Evolutionary conservation across 192 early-diverging fungal genomes (phyloP), one percentile per base, ranked within the genome.

Genomic region (Linnemannia elongata): DNA sequence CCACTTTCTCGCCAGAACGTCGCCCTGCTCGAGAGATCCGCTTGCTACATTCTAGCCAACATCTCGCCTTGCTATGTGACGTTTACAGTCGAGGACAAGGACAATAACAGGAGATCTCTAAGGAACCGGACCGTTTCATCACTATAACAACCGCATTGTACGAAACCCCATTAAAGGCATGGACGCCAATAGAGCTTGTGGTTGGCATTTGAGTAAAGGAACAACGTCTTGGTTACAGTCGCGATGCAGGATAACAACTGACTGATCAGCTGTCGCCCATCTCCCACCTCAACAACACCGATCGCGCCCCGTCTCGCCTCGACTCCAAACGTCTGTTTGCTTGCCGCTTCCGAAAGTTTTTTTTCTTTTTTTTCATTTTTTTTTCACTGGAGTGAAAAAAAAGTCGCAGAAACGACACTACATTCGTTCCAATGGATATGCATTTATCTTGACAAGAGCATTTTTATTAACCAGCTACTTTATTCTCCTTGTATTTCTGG

Each of bases 301-400:
- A 24, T 78, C 77, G 63, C 76, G 66, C 63, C 76, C 38, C 60
- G 66, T 44, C 66, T 49, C 60, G 42, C 30, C 76, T 22, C 57
- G 33, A 15, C 17, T 18, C 27, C 10, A 55, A 27, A 57, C 6
- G 42, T 8, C n/a, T 57, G n/a, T 66, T 63, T 76, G 55, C 12
- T 33, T 10, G 35, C 38, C 33, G 57, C 54, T 39, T 60, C 35
- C 75, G 55, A 24, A 57, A 57, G 55, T 57, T n/a, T 27, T 4
- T 39, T 6, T 5, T 5, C 6, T 39, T 10, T 27, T 57, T 57
- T 57, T 4, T 39, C 38, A 39, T 5, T 39, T 39, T 10, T 27
- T 57, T 57, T 57, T 57, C 22, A 10, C 55, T 6, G 6, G n/a
- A 57, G 6, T 22, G 3, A 70, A 70, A 18, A 39, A 42, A 72